A percentile compares a stretch with the other conserved stretches of the same genome.
These are phyloP conservation scores for Neurospora sp. DNA, from an alignment of 495 filamentous ascomycete species.

Conservation along the genomic window DNA sequence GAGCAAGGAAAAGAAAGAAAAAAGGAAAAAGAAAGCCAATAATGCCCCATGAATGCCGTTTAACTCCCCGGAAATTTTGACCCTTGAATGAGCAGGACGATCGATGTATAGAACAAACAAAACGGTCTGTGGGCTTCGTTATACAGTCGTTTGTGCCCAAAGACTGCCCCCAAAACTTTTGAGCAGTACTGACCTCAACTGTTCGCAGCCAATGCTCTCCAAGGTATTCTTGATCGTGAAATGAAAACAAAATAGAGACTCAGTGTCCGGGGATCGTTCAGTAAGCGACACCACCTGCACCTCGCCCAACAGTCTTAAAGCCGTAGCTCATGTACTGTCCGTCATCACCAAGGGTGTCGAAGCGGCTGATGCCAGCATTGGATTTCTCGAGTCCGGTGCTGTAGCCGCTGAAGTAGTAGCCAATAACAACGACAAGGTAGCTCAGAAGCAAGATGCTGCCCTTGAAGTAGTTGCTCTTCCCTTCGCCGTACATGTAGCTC, in stretches of 20 bases:
- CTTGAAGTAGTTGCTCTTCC: slow-evolving; percentile 90
- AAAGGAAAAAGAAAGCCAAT: neutral
- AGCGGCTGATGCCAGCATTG: slow-evolving; percentile 52
- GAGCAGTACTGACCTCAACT: neutral
- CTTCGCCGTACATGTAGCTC: slow-evolving; percentile 96
- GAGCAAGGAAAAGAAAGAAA: neutral
- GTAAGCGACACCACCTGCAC: slow-evolving; percentile 26
- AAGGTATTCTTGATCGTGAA: neutral
- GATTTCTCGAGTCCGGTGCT: slow-evolving; percentile 49
- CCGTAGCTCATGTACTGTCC: slow-evolving; percentile 37
- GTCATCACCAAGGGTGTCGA: slow-evolving; percentile 53
- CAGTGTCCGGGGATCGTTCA: slow-evolving; percentile 2
- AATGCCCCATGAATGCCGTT: neutral
- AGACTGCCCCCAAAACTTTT: neutral
- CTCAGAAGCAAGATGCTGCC: slow-evolving; percentile 89
- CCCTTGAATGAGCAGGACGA: neutral
- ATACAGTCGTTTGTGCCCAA: neutral
- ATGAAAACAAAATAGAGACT: neutral
- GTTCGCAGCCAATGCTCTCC: neutral
- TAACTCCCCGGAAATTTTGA: neutral
- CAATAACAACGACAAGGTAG: slow-evolving; percentile 85
- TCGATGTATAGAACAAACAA: neutral
- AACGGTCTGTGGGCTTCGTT: neutral
- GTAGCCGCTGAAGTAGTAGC: slow-evolving; percentile 81
- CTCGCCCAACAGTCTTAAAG: slow-evolving; percentile 41